Base-by-base conservation (phyloP, 345 rosid genomes). In the Populus tremula region DNA sequence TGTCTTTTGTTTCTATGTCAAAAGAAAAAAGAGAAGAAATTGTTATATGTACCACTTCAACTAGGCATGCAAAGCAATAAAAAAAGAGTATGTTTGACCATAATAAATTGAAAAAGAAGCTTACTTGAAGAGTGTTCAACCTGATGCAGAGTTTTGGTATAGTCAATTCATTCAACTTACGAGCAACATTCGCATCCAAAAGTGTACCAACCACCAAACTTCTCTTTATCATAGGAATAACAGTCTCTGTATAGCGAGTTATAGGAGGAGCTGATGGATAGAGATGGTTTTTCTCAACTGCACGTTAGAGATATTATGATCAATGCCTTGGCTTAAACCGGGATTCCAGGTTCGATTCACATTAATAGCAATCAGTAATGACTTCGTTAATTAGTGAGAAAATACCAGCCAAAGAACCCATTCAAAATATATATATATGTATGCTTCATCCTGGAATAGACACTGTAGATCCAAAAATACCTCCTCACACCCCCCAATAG, bases 71-170 rank as follows among this genome's bases (percentile, higher is more conserved):
- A 53, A 54, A 72, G 45, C 36, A 62, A 73, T 4, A 8, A 6
- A 73, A 21, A 6, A n/a, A n/a, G 11, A 12, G 17, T 16, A 67
- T 47, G 6, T 36, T 65, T 75, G 13, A 41, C 54, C 21, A 43
- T 14, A 65, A 13, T 65, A 36, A 65, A 27, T 27, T 10, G 33
- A 27, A 25, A 65, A 10, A 53, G 47, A 68, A 13, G 78, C 89
- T 85, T 85, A 96, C 99, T 78, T 90, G 91, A 85, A 96, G 93
- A 71, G 99, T 93, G 82, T 93, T 93, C 83, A 92, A 84, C 82
- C 91, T 89, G 80, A 96, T 84, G 82, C 99, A 92, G 79, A 93
- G 93, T 84, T 90, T 96, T 17, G 96, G 78, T 80, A 89, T 81
- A 67, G 99, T 91, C 81, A 90, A 71, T 72, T 82, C 87, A 45